Conservation (phyloP, 192 early-diverging fungal genomes). For the Funneliformis geosporum region DNA sequence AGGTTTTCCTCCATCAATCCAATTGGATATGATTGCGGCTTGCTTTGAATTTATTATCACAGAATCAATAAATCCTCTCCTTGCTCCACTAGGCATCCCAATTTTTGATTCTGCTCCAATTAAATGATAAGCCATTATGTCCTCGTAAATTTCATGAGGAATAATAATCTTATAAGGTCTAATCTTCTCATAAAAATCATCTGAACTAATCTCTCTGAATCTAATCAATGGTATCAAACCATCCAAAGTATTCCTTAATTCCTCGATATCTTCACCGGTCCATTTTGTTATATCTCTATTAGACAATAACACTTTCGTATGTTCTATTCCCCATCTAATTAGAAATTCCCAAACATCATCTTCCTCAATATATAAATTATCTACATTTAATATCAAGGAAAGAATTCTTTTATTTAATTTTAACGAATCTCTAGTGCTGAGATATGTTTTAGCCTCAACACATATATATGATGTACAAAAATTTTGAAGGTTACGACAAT, state of each 20-base stretch:
- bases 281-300: neutral
- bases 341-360: conserved; percentile 1
- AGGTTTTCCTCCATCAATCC: neutral
- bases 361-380: conserved; percentile 15
- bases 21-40: neutral
- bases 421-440: neutral
- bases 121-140: neutral
- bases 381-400: neutral
- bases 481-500: neutral
- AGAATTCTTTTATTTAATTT: neutral
- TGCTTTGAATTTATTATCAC: neutral
- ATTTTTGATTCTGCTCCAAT: neutral
- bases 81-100: neutral
- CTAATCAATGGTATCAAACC: neutral
- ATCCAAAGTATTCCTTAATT: neutral
- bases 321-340: conserved; percentile 3
- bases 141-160: neutral
- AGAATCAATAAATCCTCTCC: neutral
- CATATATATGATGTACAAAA: neutral
- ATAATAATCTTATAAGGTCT: neutral
- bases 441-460: neutral
- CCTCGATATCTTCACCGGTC: neutral
- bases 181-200: conserved; percentile 5
- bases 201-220: neutral
- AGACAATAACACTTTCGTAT: neutral